Percentiles rank a stretch among this genome's conserved stretches.
Evolutionary conservation across 495 filamentous ascomycete genomes (phyloP).

Genomic region (Trypethelium eluteriae): DNA sequence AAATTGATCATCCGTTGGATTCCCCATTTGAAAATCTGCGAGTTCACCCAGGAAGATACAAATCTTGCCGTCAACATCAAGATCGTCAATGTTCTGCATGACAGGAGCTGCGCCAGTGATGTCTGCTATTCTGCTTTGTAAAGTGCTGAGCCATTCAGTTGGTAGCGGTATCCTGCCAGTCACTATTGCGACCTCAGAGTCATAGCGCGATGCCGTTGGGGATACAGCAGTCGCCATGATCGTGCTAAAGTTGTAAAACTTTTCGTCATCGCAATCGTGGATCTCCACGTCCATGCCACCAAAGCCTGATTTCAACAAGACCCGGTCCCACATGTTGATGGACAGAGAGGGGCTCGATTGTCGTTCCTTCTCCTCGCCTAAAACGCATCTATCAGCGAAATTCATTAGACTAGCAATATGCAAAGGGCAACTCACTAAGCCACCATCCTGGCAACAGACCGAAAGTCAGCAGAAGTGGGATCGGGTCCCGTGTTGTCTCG

Average conservation of each 20-base stretch:
- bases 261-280: conserved; percentile 6
- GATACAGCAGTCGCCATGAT: conserved; percentile 10
- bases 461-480: too few species aligned
- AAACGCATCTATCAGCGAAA: conserved; percentile 9
- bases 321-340: conserved; percentile 21
- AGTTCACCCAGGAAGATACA: too few species aligned
- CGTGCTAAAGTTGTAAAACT: conserved; percentile 5
- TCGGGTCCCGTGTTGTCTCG: conserved; percentile 12
- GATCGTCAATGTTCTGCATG: too few species aligned
- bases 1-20: too few species aligned
- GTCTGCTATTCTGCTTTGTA: too few species aligned
- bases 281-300: conserved; percentile 22
- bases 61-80: too few species aligned
- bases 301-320: conserved; percentile 24
- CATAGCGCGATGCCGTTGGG: neutral
- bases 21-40: too few species aligned
- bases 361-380: neutral
- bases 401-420: neutral
- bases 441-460: too few species aligned
- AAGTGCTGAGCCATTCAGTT: too few species aligned
- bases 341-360: conserved; percentile 1
- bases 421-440: too few species aligned
- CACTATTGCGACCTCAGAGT: neutral
- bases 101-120: too few species aligned
- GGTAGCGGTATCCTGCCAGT: neutral